Conservation (phyloP, 768 basidiomycete genomes). For the Pisolithus tinctorius region DNA sequence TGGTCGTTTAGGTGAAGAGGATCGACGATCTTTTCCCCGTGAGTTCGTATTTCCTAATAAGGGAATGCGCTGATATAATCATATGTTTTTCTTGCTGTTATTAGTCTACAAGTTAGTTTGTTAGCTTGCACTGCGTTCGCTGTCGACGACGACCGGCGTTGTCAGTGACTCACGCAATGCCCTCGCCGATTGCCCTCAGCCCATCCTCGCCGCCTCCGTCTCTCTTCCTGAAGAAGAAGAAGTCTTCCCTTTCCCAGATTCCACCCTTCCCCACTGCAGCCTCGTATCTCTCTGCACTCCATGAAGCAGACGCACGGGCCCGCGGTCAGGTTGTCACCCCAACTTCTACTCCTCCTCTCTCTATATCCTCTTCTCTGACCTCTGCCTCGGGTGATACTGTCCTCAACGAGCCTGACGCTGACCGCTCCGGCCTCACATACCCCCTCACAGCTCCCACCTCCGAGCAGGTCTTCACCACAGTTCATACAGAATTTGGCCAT, state of each 20-base stretch:
- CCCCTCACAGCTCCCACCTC: slow-evolving; percentile 71
- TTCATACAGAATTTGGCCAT: slow-evolving; percentile 91
- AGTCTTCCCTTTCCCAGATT: slow-evolving; percentile 23
- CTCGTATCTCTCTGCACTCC: slow-evolving; percentile 55
- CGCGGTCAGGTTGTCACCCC: slow-evolving; percentile 44
- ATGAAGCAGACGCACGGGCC: slow-evolving; percentile 62
- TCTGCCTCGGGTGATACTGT: slow-evolving; percentile 63
- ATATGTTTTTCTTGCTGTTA: background rate
- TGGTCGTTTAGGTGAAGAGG: too few species aligned
- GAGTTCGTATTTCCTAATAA: background rate
- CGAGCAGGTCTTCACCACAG: slow-evolving; percentile 67
- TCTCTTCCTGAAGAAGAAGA: slow-evolving; percentile 55
- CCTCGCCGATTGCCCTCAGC: slow-evolving; percentile 62
- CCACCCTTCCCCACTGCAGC: slow-evolving; percentile 45
- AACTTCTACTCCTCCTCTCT: slow-evolving; percentile 63
- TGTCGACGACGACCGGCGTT: background rate
- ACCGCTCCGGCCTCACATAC: slow-evolving; percentile 52
- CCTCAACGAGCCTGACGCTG: slow-evolving; percentile 47
- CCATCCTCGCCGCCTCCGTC: slow-evolving; percentile 45
- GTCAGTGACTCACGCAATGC: slow-evolving; percentile 18
- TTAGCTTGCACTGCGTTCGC: background rate
- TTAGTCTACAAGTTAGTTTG: background rate
- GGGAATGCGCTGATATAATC: background rate
- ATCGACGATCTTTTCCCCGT: too few species aligned
- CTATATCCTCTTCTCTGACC: slow-evolving; percentile 68